These are phyloP conservation scores for Sutorius australiensis DNA, from an alignment of 768 basidiomycete species.

Conservation along the genomic window DNA sequence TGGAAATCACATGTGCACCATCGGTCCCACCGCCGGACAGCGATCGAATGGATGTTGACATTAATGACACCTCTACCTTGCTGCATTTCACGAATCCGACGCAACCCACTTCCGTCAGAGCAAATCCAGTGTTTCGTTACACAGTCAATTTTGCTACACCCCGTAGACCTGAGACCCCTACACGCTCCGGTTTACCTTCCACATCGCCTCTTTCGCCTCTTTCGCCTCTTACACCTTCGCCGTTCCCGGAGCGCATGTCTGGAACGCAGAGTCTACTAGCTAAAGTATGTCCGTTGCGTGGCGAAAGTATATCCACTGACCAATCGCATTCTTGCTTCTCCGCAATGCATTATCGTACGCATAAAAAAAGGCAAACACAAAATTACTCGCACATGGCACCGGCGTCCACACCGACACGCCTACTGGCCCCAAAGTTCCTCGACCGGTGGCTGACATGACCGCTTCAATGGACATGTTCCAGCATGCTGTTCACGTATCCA, in stretches of 20 bases:
- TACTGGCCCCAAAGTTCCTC: not conserved
- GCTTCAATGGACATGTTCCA: conserved; percentile 1
- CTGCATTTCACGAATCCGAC: conserved; percentile 23
- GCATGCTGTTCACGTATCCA: not conserved
- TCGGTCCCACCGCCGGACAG: conserved; percentile 18
- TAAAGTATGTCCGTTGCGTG: conserved; percentile 17
- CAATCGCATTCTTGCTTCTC: not conserved
- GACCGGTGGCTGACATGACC: not conserved
- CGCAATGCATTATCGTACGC: not conserved
- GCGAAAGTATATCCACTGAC: not conserved
- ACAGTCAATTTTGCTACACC: conserved; percentile 32
- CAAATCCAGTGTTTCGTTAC: conserved; percentile 14
- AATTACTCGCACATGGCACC: not conserved
- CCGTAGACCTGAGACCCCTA: conserved; percentile 1
- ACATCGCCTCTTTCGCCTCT: conserved; percentile 39
- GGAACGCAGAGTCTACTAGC: conserved; percentile 10
- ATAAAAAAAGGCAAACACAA: conserved; percentile 6
- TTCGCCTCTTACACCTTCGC: conserved; percentile 51
- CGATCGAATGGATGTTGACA: conserved; percentile 27
- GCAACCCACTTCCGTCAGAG: conserved; percentile 2
- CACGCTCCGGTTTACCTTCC: not conserved
- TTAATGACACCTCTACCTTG: conserved; percentile 10
- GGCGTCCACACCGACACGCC: not conserved
- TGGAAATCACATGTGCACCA: conserved; percentile 27
- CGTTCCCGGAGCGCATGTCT: conserved; percentile 19